Conservation (phyloP, 306 rosid genomes). For the Cicer yamashitae region DNA sequence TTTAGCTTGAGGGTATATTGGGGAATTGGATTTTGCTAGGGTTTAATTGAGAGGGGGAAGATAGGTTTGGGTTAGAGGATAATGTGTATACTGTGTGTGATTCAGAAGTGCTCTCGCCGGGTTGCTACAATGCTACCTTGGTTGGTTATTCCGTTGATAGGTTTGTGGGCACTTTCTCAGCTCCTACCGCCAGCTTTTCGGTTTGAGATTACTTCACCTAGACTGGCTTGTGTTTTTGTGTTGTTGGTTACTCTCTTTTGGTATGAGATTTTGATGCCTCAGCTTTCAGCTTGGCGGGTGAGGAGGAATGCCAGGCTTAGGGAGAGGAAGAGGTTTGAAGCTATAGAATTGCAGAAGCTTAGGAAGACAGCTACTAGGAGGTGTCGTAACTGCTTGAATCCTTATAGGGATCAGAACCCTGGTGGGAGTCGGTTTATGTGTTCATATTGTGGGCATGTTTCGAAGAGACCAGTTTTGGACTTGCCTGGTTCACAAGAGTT, state of each 20-base stretch:
- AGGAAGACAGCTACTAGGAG: slow-evolving; percentile 88
- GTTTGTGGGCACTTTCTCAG: slow-evolving; percentile 97
- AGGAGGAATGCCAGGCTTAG: slow-evolving; percentile 78
- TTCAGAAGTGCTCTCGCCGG: slow-evolving; percentile 99
- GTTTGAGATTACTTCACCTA: slow-evolving; percentile 93
- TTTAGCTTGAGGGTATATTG: slow-evolving; percentile 16
- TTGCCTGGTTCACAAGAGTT: slow-evolving; percentile 79
- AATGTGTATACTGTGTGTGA: slow-evolving; percentile 99
- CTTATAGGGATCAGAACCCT: slow-evolving; percentile 96
- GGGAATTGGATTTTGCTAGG: slow-evolving; percentile 39
- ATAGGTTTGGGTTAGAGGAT: slow-evolving; percentile 58
- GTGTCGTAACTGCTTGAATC: slow-evolving; percentile 92
- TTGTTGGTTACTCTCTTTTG: slow-evolving; percentile 90
- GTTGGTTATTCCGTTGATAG: slow-evolving; percentile 95
- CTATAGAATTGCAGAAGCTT: slow-evolving; percentile 89
- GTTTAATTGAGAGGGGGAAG: slow-evolving; percentile 19
- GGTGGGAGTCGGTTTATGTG: slow-evolving; percentile 98
- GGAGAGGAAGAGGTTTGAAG: slow-evolving; percentile 91
- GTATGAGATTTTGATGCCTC: slow-evolving; percentile 99
- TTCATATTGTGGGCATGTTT: slow-evolving; percentile 91
- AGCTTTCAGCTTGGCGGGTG: slow-evolving; percentile 90
- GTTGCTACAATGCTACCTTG: slow-evolving; percentile 99
- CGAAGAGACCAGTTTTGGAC: slow-evolving; percentile 92
- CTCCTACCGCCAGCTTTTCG: slow-evolving; percentile 97
- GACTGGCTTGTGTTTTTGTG: slow-evolving; percentile 93